Conservation (phyloP, 306 rosid species). For the Erythrophleum fordii region DNA sequence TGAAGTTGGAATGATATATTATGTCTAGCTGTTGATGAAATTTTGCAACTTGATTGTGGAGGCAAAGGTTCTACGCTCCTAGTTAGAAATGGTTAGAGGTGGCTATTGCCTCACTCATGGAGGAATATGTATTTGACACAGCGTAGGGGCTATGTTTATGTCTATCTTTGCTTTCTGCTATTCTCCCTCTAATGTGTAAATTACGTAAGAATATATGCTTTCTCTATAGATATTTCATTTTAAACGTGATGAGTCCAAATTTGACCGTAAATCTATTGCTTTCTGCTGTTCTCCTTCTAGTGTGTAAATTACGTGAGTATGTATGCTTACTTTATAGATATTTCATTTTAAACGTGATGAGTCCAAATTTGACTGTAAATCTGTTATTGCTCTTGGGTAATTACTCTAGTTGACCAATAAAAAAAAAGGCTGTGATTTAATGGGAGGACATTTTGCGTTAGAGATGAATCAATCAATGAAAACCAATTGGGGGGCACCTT, state of each 20-base stretch:
- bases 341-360: background rate
- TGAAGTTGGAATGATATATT: slow-evolving; percentile 92
- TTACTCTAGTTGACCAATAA: background rate
- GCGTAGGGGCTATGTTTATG: background rate
- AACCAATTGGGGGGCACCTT: slow-evolving; percentile 7
- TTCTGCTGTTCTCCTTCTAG: background rate
- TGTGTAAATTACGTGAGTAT: background rate
- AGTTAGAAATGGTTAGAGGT: slow-evolving; percentile 6
- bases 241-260: background rate
- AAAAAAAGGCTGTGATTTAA: no score
- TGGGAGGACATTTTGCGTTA: background rate
- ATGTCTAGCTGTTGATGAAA: slow-evolving; percentile 60
- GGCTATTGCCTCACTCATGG: background rate
- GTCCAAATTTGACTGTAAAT: background rate
- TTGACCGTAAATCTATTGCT: background rate
- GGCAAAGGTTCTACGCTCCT: background rate
- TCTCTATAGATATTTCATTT: background rate
- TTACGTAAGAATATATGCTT: background rate
- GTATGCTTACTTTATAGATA: background rate
- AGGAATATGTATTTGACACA: background rate
- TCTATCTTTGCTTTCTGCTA: background rate
- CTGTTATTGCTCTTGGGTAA: background rate
- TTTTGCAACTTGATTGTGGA: background rate
- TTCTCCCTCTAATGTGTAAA: slow-evolving; percentile 13
- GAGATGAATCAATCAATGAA: slow-evolving; percentile 13